These are phyloP conservation scores for Calendula officinalis DNA, from an alignment of 129 eudicot species.

Conservation along the genomic window DNA sequence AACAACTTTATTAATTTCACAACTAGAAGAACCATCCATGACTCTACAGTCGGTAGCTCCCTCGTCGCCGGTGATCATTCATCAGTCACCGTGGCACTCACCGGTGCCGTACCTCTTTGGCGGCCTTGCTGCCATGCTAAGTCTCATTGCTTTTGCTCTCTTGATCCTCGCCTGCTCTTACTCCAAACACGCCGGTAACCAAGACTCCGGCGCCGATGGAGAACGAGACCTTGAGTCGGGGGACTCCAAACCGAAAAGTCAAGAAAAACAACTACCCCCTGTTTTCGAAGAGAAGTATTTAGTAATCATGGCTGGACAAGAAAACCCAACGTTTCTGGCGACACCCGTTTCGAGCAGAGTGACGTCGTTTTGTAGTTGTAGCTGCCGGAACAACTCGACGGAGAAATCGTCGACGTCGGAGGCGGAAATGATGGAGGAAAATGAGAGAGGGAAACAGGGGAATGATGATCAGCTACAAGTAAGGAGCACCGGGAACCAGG, in stretches of 20 bases:
- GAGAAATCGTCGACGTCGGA: conserved; percentile 17
- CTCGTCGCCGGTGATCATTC: conserved; percentile 30
- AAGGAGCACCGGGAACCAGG: conserved; percentile 21
- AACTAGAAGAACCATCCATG: conserved; percentile 7
- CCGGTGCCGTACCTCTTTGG: conserved; percentile 81
- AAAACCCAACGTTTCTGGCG: conserved; percentile 54
- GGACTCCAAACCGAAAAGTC: conserved; percentile 9
- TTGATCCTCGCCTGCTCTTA: conserved; percentile 68
- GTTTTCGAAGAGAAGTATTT: conserved; percentile 50
- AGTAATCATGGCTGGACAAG: conserved; percentile 72
- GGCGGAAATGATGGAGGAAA: conserved; percentile 22
- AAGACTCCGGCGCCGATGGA: conserved; percentile 19
- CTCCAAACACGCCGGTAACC: conserved; percentile 52
- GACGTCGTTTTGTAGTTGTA: conserved; percentile 44
- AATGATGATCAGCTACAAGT: conserved; percentile 24
- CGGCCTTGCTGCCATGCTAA: conserved; percentile 70
- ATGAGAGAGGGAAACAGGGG: conserved; percentile 19
- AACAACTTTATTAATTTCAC: not conserved
- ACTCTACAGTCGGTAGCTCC: conserved; percentile 21
- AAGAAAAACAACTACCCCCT: conserved; percentile 9
- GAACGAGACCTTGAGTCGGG: conserved; percentile 53
- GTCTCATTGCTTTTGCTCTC: conserved; percentile 73
- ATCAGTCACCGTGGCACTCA: conserved; percentile 62
- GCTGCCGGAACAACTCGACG: conserved; percentile 18
- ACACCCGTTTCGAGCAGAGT: conserved; percentile 49